Conservation (phyloP, 2,329 filamentous ascomycete species). For the Chaetomium strumarium region DNA sequence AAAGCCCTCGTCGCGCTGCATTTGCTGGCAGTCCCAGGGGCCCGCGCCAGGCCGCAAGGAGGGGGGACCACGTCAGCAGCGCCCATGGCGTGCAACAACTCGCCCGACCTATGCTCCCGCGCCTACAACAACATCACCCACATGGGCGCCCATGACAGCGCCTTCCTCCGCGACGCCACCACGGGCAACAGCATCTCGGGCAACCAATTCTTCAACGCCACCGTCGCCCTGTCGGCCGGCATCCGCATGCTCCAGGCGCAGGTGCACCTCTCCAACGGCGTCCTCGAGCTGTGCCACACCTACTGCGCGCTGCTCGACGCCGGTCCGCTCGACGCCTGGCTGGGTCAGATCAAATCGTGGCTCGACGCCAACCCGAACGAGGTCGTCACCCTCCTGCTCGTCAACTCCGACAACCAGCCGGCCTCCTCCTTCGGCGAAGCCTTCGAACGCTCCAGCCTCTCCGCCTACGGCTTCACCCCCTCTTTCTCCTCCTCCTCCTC, state of each 20-base stretch:
- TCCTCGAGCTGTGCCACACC: slow-evolving; percentile 65
- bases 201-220: slow-evolving; percentile 71
- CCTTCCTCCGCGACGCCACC: slow-evolving; percentile 61
- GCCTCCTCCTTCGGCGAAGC: slow-evolving; percentile 48
- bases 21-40: neutral
- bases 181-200: slow-evolving; percentile 59
- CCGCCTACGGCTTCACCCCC: slow-evolving; percentile 55
- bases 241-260: slow-evolving; percentile 67
- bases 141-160: slow-evolving; percentile 69
- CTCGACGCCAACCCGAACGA: slow-evolving; percentile 65
- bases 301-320: slow-evolving; percentile 63
- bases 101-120: slow-evolving; percentile 63
- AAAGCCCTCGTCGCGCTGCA: neutral
- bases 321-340: slow-evolving; percentile 59
- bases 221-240: slow-evolving; percentile 62
- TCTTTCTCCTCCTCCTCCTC: slow-evolving; percentile 42
- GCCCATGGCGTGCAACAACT: slow-evolving; percentile 66
- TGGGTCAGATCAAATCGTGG: slow-evolving; percentile 60
- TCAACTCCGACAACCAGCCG: slow-evolving; percentile 59
- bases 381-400: slow-evolving; percentile 67
- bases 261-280: slow-evolving; percentile 56
- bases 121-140: slow-evolving; percentile 72
- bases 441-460: slow-evolving; percentile 55
- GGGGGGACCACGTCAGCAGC: slow-evolving; percentile 20
- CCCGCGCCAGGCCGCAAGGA: neutral